Percentiles rank a stretch among this genome's conserved stretches.
phyloP scores from a whole-genome alignment of 2,329 filamentous ascomycete genomes.

The Bipolaris sorokiniana region DNA sequence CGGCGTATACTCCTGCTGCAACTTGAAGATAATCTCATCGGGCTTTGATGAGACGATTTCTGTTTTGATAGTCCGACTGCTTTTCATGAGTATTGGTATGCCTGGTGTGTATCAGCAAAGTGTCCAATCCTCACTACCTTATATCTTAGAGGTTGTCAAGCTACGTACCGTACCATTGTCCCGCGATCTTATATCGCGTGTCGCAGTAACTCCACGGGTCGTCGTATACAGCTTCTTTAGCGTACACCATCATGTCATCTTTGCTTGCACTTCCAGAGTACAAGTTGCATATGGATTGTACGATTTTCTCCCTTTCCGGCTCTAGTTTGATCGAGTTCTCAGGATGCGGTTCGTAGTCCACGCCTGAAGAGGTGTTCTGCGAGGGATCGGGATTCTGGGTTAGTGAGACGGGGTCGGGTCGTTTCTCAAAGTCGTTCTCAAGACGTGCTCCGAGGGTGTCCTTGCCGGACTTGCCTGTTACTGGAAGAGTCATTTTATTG shows the following conservation, averaged over 20 bases:
- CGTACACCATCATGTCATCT: constrained; percentile 58
- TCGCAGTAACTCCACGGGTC: constrained; percentile 59
- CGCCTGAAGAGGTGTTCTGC: constrained; percentile 38
- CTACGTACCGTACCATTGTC: constrained; percentile 56
- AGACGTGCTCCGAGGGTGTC: constrained; percentile 19
- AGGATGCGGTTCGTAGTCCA: constrained; percentile 40
- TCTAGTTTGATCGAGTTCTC: constrained; percentile 26
- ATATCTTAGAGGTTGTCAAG: background rate
- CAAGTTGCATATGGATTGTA: constrained; percentile 52
- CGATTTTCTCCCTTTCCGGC: constrained; percentile 48
- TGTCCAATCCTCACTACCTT: background rate
- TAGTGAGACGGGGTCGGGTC: constrained; percentile 35
- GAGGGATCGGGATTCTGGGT: constrained; percentile 35
- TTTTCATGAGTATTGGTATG: constrained; percentile 53
- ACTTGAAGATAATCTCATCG: constrained; percentile 55
- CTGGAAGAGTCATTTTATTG: constrained; percentile 6
- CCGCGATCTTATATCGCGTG: constrained; percentile 58
- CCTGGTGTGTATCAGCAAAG: constrained; percentile 25
- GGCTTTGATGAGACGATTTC: constrained; percentile 50
- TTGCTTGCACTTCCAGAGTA: constrained; percentile 57
- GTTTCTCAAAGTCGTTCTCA: constrained; percentile 26
- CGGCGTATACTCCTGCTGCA: constrained; percentile 57
- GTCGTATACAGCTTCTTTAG: constrained; percentile 55
- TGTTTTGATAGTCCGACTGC: constrained; percentile 10
- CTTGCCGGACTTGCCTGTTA: constrained; percentile 13